Evolutionary conservation across 345 rosid species (phyloP).

Genomic region (Brassica rapa): DNA sequence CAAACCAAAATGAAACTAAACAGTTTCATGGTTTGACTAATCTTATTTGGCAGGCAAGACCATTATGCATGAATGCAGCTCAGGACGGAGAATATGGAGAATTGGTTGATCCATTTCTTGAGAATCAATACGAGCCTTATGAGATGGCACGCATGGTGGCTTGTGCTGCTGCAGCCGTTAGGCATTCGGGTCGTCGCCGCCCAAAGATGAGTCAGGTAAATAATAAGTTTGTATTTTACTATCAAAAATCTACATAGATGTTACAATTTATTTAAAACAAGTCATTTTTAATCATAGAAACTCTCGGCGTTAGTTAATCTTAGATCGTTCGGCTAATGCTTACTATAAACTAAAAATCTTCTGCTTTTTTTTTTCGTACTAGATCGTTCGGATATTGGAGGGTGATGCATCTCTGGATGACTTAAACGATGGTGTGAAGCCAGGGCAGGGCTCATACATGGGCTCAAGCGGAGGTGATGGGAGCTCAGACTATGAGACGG

Average conservation of each 20-base stretch:
- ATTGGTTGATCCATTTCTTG: constrained; percentile 65
- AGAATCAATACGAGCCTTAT: constrained; percentile 53
- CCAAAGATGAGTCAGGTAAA: constrained; percentile 89
- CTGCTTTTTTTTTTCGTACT: background rate
- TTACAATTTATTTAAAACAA: background rate
- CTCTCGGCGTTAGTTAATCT: background rate
- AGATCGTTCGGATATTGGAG: constrained; percentile 81
- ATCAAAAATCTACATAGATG: background rate
- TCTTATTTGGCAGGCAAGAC: constrained; percentile 63
- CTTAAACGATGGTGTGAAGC: constrained; percentile 68
- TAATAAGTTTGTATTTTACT: constrained; percentile 22
- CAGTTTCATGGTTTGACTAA: background rate
- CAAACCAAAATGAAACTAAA: background rate
- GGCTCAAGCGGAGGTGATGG: constrained; percentile 57
- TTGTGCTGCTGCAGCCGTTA: constrained; percentile 88
- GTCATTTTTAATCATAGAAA: background rate
- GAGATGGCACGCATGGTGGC: constrained; percentile 89
- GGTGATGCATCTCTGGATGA: constrained; percentile 75
- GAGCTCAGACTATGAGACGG: constrained; percentile 77
- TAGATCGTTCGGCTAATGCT: background rate
- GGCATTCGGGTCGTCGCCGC: constrained; percentile 85
- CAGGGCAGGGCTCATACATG: constrained; percentile 56
- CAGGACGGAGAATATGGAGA: constrained; percentile 63
- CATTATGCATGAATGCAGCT: constrained; percentile 62
- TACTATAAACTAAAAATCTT: background rate